Percentiles rank a stretch among this genome's conserved stretches.
Conservation (phyloP, 2,329 filamentous ascomycete genomes). For the Metarhizium brunneum region DNA sequence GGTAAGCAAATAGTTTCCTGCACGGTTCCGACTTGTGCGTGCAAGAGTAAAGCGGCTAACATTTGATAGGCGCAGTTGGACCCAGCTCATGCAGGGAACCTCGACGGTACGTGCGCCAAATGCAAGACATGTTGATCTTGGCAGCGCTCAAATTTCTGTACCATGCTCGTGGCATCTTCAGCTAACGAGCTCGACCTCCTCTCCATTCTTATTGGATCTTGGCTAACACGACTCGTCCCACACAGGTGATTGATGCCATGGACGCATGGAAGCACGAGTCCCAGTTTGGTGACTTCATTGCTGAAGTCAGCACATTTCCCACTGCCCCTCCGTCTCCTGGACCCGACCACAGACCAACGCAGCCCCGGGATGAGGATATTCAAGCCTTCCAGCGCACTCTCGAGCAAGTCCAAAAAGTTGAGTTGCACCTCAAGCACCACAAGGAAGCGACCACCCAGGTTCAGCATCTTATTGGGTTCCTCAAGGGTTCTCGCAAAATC, state of each 20-base stretch:
- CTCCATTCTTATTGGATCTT: not conserved
- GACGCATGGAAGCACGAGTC: slow-evolving; percentile 86
- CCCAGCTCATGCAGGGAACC: slow-evolving; percentile 83
- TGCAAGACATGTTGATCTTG: not conserved
- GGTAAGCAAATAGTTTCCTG: slow-evolving; percentile 47
- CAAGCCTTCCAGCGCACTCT: slow-evolving; percentile 58
- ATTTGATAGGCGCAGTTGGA: slow-evolving; percentile 73
- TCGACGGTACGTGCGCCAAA: slow-evolving; percentile 57
- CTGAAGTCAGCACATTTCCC: slow-evolving; percentile 66
- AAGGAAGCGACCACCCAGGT: slow-evolving; percentile 61
- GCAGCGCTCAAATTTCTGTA: not conserved
- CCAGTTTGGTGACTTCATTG: slow-evolving; percentile 73
- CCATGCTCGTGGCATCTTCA: not conserved
- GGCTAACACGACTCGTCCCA: slow-evolving; percentile 2
- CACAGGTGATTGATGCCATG: slow-evolving; percentile 81
- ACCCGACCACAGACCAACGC: slow-evolving; percentile 50
- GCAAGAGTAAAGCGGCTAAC: slow-evolving; percentile 12
- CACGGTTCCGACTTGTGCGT: not conserved
- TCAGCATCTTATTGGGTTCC: slow-evolving; percentile 60
- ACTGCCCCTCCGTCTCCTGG: slow-evolving; percentile 55
- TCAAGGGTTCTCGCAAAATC: slow-evolving; percentile 63
- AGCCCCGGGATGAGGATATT: slow-evolving; percentile 61
- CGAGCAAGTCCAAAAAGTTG: slow-evolving; percentile 58
- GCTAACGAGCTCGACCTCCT: not conserved
- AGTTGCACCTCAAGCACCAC: slow-evolving; percentile 58